phyloP scores from a whole-genome alignment of 257 asterid genomes.

The Solanum clarkiae region DNA sequence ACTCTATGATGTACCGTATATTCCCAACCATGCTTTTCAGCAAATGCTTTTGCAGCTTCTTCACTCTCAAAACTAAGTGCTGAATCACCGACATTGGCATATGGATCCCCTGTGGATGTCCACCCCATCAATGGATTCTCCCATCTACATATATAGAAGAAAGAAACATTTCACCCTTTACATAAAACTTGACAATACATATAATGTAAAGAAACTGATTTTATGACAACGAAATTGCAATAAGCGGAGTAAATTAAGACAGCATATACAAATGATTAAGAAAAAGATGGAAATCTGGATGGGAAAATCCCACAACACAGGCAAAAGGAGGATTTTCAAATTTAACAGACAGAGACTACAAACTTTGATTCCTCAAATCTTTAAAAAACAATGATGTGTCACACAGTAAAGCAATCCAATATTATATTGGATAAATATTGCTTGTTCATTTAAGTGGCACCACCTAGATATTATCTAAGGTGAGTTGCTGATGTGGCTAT shows the following conservation, averaged over 20 bases:
- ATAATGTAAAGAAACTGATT: background rate
- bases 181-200: background rate
- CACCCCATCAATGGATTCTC: constrained; percentile 99
- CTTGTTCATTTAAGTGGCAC: no score
- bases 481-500: no score
- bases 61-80: constrained; percentile 69
- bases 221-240: background rate
- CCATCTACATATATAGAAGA: constrained; percentile 49
- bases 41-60: constrained; percentile 78
- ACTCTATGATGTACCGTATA: constrained; percentile 37
- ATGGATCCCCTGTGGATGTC: constrained; percentile 99
- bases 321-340: background rate
- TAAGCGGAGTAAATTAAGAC: background rate
- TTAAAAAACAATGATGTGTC: no score
- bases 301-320: background rate
- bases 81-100: constrained; percentile 90
- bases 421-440: no score
- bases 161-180: constrained; percentile 3
- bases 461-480: no score
- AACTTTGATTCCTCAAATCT: background rate
- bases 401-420: no score
- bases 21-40: constrained; percentile 90
- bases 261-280: background rate
- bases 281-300: background rate
- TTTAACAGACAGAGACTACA: background rate